Base-by-base conservation (phyloP, 1,284 basidiomycete species). In the Ganoderma sp. region DNA sequence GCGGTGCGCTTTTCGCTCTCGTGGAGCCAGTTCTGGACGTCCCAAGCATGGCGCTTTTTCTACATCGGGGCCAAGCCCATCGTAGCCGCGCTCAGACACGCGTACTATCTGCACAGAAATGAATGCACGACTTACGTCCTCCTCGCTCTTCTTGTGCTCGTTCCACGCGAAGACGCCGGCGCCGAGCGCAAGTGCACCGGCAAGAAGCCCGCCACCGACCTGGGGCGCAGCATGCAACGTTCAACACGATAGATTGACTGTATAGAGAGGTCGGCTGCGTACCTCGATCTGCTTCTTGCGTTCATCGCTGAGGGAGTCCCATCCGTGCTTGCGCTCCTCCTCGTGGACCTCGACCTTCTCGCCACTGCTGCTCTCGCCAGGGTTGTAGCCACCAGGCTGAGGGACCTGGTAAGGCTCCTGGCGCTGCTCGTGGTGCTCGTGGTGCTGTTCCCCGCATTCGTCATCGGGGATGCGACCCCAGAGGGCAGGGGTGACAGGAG, bases 181-280 rank as follows among this genome's bases (percentile, higher is more conserved):
- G 67, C 82, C 88, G 42, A 89, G 64, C 10, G 81, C 77, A 22
- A 84, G 85, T 42, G 81, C 77, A 3, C 88, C 90, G 2, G 84
- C 87, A 50, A 84, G 78, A 45, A 92, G 73, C 41, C 88, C 90
- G 50, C 88, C 90, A 39, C 88, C 90, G 68, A 91, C 74, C 90
- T 92, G 69, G n/a, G 50, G 45, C 45, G 62, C 28, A 25, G 63
- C 42, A 43, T 19, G 65, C 56, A 70, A 58, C 1, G 61, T 3
- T 52, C 22, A 34, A 57, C 58, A 9, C 61, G 2, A 14, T 54
- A 39, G 52, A 22, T 22, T 15, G 63, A 17, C 1, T 22, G 6
- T n/a, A 22, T 8, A 10, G 32, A 54, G 67, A 12, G n/a, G 14
- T 5, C n/a, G 22, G 37, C 25, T 10, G 68, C 78, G 32, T 60